Conservation (phyloP, 495 filamentous ascomycete genomes). For the Bacidia gigantensis region DNA sequence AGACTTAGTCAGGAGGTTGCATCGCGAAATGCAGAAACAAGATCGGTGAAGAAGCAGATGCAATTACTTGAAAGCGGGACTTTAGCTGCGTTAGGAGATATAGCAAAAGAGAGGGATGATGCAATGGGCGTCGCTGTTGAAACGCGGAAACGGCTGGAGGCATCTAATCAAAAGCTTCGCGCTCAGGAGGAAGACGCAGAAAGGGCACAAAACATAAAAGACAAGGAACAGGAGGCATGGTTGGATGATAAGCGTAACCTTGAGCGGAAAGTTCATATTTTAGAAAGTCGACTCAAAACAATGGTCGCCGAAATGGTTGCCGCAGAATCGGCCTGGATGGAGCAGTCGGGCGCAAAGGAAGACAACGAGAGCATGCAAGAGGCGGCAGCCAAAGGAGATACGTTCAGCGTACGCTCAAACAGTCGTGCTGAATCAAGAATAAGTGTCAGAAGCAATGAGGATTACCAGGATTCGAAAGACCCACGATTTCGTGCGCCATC, state of each 20-base stretch:
- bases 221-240: conserved; percentile 69
- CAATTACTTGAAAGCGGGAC: conserved; percentile 77
- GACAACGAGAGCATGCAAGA: conserved; percentile 26
- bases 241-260: conserved; percentile 64
- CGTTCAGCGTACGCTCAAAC: conserved; percentile 60
- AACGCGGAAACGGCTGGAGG: conserved; percentile 64
- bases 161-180: conserved; percentile 60
- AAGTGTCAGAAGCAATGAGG: conserved; percentile 52
- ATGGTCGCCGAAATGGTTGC: conserved; percentile 75
- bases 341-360: conserved; percentile 2
- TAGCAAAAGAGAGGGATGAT: conserved; percentile 77
- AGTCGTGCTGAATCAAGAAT: conserved; percentile 40
- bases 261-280: conserved; percentile 73
- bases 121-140: conserved; percentile 62
- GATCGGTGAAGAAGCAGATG: conserved; percentile 72
- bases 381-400: conserved; percentile 45
- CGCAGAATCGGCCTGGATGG: conserved; percentile 41
- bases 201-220: conserved; percentile 61
- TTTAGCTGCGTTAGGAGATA: conserved; percentile 64
- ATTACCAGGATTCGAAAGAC: conserved; percentile 32
- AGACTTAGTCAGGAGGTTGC: conserved; percentile 44
- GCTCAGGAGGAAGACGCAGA: conserved; percentile 72
- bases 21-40: conserved; percentile 54
- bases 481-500: conserved; percentile 48
- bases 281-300: conserved; percentile 70